Conservation (phyloP, 2,329 filamentous ascomycete genomes). For the Periglandula ipomoeae region DNA sequence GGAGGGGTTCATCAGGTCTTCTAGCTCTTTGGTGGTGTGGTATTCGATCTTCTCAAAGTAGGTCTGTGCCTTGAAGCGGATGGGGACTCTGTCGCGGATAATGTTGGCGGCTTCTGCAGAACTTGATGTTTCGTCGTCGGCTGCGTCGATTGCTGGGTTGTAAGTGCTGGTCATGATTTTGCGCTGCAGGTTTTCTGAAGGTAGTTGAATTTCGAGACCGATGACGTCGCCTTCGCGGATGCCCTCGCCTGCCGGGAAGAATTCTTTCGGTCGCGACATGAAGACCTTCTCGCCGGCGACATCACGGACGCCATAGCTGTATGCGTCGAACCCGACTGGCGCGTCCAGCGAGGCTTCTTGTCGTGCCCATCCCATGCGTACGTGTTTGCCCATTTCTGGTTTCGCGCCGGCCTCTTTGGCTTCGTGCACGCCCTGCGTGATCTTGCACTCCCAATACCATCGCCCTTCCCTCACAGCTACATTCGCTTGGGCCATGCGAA, state of each 20-base stretch:
- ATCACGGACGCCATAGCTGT: constrained; percentile 90
- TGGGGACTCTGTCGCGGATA: constrained; percentile 89
- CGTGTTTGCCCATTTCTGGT: constrained; percentile 46
- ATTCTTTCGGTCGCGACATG: constrained; percentile 86
- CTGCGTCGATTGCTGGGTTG: constrained; percentile 71
- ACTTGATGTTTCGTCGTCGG: constrained; percentile 43
- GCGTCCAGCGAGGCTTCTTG: constrained; percentile 75
- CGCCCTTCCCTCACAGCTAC: constrained; percentile 81
- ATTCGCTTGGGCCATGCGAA: constrained; percentile 84
- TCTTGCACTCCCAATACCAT: constrained; percentile 90
- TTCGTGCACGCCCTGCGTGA: constrained; percentile 61
- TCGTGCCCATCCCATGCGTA: constrained; percentile 80
- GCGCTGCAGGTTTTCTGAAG: constrained; percentile 73
- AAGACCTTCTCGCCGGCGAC: constrained; percentile 85
- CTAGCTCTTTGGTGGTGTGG: constrained; percentile 77
- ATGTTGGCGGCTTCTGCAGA: constrained; percentile 62
- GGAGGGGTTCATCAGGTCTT: constrained; percentile 69
- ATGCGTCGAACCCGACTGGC: constrained; percentile 79
- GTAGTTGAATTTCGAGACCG: constrained; percentile 84
- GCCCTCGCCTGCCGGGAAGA: constrained; percentile 70
- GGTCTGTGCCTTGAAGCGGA: constrained; percentile 85
- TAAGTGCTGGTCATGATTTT: constrained; percentile 83
- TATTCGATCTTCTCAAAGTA: constrained; percentile 94
- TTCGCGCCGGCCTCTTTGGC: constrained; percentile 32
- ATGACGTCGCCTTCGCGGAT: constrained; percentile 88